Evolutionary conservation across 768 basidiomycete genomes (phyloP).

Genomic region (Neoboletus subvelutipes): DNA sequence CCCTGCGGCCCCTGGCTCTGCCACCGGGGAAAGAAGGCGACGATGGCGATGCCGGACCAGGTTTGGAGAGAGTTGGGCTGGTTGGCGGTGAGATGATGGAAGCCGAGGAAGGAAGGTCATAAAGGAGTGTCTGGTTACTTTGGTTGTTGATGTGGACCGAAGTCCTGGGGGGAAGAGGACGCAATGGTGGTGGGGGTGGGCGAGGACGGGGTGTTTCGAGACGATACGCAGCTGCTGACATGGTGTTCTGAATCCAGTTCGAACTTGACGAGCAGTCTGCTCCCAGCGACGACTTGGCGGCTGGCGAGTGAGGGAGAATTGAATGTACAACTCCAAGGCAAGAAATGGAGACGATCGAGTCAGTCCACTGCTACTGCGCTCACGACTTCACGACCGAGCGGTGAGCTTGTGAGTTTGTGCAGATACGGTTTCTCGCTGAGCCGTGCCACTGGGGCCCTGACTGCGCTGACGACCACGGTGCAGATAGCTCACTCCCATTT

Average conservation of each 20-base stretch:
- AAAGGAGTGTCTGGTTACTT: slow-evolving; percentile 66
- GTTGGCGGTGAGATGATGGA: slow-evolving; percentile 55
- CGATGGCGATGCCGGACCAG: slow-evolving; percentile 49
- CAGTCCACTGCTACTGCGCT: neutral
- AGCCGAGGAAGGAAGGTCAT: slow-evolving; percentile 66
- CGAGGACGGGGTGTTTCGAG: slow-evolving; percentile 64
- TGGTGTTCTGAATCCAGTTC: slow-evolving; percentile 40
- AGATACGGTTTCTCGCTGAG: slow-evolving; percentile 28
- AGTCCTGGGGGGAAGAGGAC: slow-evolving; percentile 47
- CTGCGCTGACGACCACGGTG: slow-evolving; percentile 34
- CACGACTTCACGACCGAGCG: slow-evolving; percentile 10
- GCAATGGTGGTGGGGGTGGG: slow-evolving; percentile 57
- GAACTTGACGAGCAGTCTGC: slow-evolving; percentile 20
- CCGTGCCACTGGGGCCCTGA: slow-evolving; percentile 20
- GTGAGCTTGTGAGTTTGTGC: slow-evolving; percentile 11
- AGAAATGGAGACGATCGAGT: slow-evolving; percentile 15
- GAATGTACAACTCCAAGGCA: slow-evolving; percentile 16
- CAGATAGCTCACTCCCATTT: slow-evolving; percentile 18
- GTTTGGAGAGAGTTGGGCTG: slow-evolving; percentile 44
- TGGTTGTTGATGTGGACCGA: slow-evolving; percentile 43
- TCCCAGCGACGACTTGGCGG: slow-evolving; percentile 7
- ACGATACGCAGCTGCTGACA: slow-evolving; percentile 64
- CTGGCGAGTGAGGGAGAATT: slow-evolving; percentile 13
- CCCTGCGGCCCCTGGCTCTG: slow-evolving; percentile 50
- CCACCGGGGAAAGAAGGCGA: slow-evolving; percentile 53